Evolutionary conservation across 208 protist genomes (phyloP).

Genomic region (Strigomonas culicis): DNA sequence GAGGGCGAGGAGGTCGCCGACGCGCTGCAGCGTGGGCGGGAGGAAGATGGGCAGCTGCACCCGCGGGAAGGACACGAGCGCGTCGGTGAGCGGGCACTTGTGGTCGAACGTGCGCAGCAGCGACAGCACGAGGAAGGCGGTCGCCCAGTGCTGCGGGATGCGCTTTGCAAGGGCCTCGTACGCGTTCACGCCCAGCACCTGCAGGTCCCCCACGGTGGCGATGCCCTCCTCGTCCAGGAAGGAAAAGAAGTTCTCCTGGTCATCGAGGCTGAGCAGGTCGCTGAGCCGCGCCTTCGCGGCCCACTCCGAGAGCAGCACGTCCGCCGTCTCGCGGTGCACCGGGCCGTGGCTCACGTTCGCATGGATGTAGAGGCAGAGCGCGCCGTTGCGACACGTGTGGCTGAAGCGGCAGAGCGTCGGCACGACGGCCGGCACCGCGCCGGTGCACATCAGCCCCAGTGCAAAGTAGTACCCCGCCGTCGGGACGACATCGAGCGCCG

Average conservation of each 20-base stretch:
- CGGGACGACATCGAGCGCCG: conserved; percentile 32
- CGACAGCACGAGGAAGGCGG: conserved; percentile 47
- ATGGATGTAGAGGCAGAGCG: conserved; percentile 78
- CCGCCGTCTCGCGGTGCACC: conserved; percentile 18
- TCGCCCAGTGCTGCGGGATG: conserved; percentile 35
- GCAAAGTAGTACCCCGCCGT: conserved; percentile 81
- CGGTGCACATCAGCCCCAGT: conserved; percentile 47
- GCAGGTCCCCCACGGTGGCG: conserved; percentile 70
- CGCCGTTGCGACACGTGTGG: conserved; percentile 49
- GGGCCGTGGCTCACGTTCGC: conserved; percentile 27
- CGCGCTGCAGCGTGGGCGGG: conserved; percentile 30
- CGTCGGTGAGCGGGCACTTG: conserved; percentile 33
- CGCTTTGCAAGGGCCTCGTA: conserved; percentile 59
- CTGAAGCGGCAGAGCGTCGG: conserved; percentile 79
- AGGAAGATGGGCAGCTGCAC: conserved; percentile 32
- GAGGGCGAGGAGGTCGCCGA: conserved; percentile 54
- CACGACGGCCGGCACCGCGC: conserved; percentile 57
- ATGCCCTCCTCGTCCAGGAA: conserved; percentile 52
- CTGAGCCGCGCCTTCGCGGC: not conserved
- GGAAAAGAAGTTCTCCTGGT: conserved; percentile 37
- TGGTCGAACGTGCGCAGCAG: conserved; percentile 61
- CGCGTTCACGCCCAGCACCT: conserved; percentile 62
- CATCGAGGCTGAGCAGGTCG: conserved; percentile 13
- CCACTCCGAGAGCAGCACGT: conserved; percentile 14
- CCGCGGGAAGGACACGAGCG: conserved; percentile 65